Evolutionary conservation across 1,284 basidiomycete species (phyloP).

Genomic region (Boletus hoseneyae): DNA sequence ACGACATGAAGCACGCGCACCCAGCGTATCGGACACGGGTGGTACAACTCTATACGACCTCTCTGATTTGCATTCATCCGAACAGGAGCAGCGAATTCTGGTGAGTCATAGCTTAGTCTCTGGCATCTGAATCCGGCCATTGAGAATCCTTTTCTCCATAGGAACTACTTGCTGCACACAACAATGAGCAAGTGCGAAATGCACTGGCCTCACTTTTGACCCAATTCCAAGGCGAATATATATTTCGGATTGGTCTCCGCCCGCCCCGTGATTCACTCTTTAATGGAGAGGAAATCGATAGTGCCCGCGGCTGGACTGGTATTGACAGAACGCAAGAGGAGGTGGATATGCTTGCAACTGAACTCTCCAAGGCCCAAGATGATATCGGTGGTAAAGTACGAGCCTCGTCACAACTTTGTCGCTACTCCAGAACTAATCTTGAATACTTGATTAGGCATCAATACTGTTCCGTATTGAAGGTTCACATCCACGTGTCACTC

Average conservation of each 20-base stretch:
- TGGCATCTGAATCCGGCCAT: neutral
- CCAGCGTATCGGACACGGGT: neutral
- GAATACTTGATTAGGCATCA: constrained; percentile 42
- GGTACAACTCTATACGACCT: neutral
- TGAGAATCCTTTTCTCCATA: constrained; percentile 26
- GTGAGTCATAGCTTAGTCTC: constrained; percentile 36
- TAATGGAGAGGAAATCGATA: constrained; percentile 43
- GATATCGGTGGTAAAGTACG: constrained; percentile 74
- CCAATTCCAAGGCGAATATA: constrained; percentile 62
- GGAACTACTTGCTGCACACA: constrained; percentile 43
- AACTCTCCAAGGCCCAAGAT: constrained; percentile 50
- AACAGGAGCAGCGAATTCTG: constrained; percentile 58
- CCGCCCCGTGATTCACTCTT: constrained; percentile 56
- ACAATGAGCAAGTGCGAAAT: constrained; percentile 57
- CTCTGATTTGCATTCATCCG: constrained; percentile 34
- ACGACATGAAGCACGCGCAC: constrained; percentile 3
- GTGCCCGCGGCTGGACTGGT: constrained; percentile 53
- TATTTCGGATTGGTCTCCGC: constrained; percentile 64
- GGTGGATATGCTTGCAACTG: constrained; percentile 44
- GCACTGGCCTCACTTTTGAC: constrained; percentile 64
- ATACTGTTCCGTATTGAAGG: constrained; percentile 48
- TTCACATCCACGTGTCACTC: constrained; percentile 50
- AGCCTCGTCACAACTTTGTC: neutral
- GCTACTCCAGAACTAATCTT: neutral
- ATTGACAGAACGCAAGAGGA: constrained; percentile 47